These are phyloP conservation scores for Aristolochia contorta DNA, from an alignment of 164 flowering plant species.

Conservation along the genomic window DNA sequence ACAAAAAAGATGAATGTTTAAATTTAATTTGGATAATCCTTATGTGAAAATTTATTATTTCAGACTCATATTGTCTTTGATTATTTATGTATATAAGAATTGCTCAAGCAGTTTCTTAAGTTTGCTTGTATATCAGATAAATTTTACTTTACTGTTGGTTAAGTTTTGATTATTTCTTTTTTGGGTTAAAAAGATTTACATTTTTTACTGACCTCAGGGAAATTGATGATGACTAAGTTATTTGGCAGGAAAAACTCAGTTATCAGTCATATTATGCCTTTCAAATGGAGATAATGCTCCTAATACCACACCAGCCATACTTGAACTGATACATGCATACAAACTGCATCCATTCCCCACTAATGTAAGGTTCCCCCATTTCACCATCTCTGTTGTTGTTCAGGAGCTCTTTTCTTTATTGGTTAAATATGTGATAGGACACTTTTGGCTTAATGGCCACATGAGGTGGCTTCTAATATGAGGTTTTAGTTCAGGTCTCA, in stretches of 20 bases:
- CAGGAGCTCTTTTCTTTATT: no score
- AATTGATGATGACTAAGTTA: conserved; percentile 13
- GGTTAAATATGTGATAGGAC: no score
- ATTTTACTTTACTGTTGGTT: neutral
- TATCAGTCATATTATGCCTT: conserved; percentile 53
- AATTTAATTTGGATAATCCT: no score
- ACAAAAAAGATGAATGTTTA: no score
- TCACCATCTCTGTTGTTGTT: no score
- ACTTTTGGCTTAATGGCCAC: no score
- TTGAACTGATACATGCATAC: conserved; percentile 49
- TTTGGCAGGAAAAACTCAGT: conserved; percentile 47
- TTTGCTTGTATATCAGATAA: neutral
- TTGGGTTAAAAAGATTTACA: neutral
- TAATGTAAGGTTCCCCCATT: conserved; percentile 44
- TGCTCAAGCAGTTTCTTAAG: neutral
- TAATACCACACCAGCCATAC: conserved; percentile 41
- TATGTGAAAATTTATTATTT: no score
- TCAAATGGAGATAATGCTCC: conserved; percentile 29
- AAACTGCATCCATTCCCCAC: conserved; percentile 71
- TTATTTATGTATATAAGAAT: neutral
- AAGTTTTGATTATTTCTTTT: neutral
- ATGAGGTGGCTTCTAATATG: no score
- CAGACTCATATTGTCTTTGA: no score
- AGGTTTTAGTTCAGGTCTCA: no score
- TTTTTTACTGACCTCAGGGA: neutral